phyloP scores from a whole-genome alignment of 2,329 filamentous ascomycete species.

The Cryphonectria naterciae region DNA sequence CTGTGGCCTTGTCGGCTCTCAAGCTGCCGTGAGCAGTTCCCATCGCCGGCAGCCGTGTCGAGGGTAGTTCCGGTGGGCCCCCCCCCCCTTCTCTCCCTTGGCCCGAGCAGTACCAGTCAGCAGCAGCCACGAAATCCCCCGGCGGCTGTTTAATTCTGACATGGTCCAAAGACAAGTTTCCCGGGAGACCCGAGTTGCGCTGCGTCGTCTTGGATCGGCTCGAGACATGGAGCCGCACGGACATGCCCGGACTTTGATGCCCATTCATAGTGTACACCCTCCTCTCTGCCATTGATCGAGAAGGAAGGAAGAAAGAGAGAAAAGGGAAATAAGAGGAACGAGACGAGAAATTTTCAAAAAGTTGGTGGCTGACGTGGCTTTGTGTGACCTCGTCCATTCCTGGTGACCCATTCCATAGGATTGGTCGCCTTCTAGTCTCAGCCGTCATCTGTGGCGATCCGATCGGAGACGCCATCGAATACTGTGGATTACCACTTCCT shows the following conservation, averaged over 20 bases:
- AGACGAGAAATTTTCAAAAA: not conserved
- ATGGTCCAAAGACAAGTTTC: not conserved
- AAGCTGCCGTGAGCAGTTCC: not conserved
- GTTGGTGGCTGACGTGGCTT: slow-evolving; percentile 20
- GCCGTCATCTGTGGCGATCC: slow-evolving; percentile 18
- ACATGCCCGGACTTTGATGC: not conserved
- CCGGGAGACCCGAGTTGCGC: not conserved
- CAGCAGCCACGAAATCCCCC: not conserved
- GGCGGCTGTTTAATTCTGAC: not conserved
- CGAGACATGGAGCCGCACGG: not conserved
- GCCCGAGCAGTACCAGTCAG: not conserved
- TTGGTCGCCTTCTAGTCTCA: slow-evolving; percentile 16
- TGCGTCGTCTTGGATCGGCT: not conserved
- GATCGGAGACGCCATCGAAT: not conserved
- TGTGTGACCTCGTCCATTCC: slow-evolving; percentile 6
- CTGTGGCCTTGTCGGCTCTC: not conserved
- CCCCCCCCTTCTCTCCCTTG: not conserved
- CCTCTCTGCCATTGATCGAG: not conserved
- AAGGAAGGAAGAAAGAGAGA: no score
- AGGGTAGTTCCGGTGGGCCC: not conserved
- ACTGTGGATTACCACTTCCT: not conserved
- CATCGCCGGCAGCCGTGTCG: not conserved
- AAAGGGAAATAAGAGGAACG: no score
- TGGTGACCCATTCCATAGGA: not conserved
- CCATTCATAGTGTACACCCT: slow-evolving; percentile 2